Evolutionary conservation across 768 basidiomycete genomes (phyloP), one percentile per base, ranked within the genome.

Genomic region (Saitozyma sp.): DNA sequence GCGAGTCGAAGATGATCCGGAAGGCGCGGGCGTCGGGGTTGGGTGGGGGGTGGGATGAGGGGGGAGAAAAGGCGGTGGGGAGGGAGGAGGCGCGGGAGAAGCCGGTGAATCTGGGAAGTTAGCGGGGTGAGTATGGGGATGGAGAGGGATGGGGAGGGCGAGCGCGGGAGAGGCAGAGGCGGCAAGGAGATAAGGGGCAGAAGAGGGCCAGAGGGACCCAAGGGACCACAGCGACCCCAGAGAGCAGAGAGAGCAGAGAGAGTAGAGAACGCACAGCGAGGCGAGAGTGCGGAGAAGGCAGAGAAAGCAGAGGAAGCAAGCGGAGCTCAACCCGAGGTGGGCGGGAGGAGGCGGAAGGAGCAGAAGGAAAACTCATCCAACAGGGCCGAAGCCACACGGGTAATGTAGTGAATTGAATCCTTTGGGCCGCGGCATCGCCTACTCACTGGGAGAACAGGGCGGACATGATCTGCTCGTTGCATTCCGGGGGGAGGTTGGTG

Each of bases 391-490:
- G 29, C 29, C 2, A 29, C 29, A 5, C 29, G 29, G 29, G 5
- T 29, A 5, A 29, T 29, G 2, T 5, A 5, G 29, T 29, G 29
- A 5, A 29, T 5, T 29, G 29, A 29, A n/a, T n/a, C n/a, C n/a
- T n/a, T 29, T 29, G 29, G 29, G 29, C 29, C 29, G 29, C 29
- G 29, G 29, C 29, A 29, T 29, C 29, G 29, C 29, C 41, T 2
- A 86, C 92, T 61, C 73, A 94, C 92, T 93, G 91, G 79, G 92
- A 89, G 83, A 95, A 95, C 16, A 96, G 81, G 16, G 92, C 90
- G 4, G 87, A 85, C 37, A 97, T 84, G 39, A 93, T 89, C 63
- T 89, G 88, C 68, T 91, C 87, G 38, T 89, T 91, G 52, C 93
- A 91, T 78, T 96, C 92, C 76, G 89, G 86, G 0, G 93, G 93